These are phyloP conservation scores for Venturiaceae sp. DNA, from an alignment of 2,329 filamentous ascomycete species.

Conservation along the genomic window DNA sequence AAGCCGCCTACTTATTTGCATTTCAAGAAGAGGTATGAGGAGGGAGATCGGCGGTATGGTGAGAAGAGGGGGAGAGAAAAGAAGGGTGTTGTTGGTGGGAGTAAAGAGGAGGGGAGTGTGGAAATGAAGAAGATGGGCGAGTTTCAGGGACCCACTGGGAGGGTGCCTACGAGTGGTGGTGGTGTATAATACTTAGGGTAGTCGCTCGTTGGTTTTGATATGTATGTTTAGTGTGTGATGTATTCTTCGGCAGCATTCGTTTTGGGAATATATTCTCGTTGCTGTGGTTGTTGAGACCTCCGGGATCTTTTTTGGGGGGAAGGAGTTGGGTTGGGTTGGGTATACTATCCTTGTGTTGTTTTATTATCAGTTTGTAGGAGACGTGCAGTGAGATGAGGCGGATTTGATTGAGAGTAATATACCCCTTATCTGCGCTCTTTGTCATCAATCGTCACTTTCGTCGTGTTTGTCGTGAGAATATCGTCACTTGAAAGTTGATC, in stretches of 20 bases:
- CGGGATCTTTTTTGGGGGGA: neutral
- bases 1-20: slow-evolving; percentile 79
- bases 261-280: neutral
- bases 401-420: neutral
- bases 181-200: neutral
- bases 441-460: too few relatives aligned
- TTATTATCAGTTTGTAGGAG: neutral
- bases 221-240: neutral
- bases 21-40: slow-evolving; percentile 68
- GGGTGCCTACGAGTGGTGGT: neutral
- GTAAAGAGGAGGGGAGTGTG: neutral
- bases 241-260: neutral
- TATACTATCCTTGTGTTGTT: neutral
- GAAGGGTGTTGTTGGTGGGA: neutral
- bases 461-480: too few relatives aligned
- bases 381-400: neutral
- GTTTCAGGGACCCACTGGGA: neutral
- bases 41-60: slow-evolving; percentile 79
- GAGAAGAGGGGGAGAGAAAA: slow-evolving; percentile 21
- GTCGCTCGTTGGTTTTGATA: neutral
- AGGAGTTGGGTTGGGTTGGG: neutral
- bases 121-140: slow-evolving; percentile 7
- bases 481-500: too few relatives aligned
- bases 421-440: neutral
- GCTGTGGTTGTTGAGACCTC: neutral